Evolutionary conservation across 768 basidiomycete species (phyloP).

Genomic region (Boletus insuetus): DNA sequence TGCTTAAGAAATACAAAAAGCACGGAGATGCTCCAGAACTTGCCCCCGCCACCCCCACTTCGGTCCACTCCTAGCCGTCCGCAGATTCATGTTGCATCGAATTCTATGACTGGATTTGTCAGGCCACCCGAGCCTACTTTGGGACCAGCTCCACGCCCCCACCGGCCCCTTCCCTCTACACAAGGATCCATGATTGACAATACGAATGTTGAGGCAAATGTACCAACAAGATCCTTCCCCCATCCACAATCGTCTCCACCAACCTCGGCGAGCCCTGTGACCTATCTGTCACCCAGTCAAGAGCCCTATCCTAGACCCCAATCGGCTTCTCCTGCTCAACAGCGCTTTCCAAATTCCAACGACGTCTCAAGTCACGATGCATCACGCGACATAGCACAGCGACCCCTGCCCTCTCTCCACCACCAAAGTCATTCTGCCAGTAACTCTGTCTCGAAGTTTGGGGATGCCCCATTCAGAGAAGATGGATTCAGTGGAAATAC

Average conservation of each 20-base stretch:
- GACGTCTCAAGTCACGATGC: conserved; percentile 19
- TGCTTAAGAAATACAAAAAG: conserved; percentile 28
- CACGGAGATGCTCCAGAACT: conserved; percentile 27
- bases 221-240: conserved; percentile 18
- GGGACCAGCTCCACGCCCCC: conserved; percentile 20
- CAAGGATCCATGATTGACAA: conserved; percentile 21
- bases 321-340: conserved; percentile 47
- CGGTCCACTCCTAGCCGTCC: conserved; percentile 31
- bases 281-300: conserved; percentile 43
- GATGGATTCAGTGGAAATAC: conserved; percentile 27
- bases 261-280: conserved; percentile 14
- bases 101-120: conserved; percentile 9
- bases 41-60: conserved; percentile 20
- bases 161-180: conserved; percentile 31
- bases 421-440: conserved; percentile 28
- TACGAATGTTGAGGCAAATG: conserved; percentile 16
- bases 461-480: conserved; percentile 29
- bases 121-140: conserved; percentile 19
- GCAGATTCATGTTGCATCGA: conserved; percentile 23
- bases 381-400: conserved; percentile 28
- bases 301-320: conserved; percentile 64
- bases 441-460: conserved; percentile 31
- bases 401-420: conserved; percentile 23
- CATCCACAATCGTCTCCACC: conserved; percentile 27
- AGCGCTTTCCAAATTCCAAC: conserved; percentile 23